Conservation (phyloP, 169 alveolate species). For the Plasmodium vinckei region DNA sequence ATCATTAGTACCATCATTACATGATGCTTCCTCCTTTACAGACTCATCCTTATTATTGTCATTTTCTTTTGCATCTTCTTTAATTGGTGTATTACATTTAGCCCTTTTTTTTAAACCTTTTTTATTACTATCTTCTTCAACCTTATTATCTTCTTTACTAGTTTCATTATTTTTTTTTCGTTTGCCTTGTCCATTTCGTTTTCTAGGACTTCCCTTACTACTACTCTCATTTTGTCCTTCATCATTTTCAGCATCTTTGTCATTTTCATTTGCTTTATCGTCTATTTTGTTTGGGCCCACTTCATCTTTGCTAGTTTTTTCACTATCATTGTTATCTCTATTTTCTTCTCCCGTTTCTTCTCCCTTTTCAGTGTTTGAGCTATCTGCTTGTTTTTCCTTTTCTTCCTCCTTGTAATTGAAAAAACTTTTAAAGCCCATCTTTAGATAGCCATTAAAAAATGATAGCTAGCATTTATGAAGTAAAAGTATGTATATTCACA, state of each 20-base stretch:
- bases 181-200: not conserved
- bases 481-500: not conserved
- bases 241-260: not conserved
- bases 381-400: conserved; percentile 13
- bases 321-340: not conserved
- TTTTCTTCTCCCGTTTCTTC: not conserved
- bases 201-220: not conserved
- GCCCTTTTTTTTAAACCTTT: not conserved
- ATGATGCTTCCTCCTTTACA: not conserved
- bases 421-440: conserved; percentile 57
- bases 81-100: not conserved
- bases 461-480: not conserved
- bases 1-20: not conserved
- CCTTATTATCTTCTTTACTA: not conserved
- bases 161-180: not conserved
- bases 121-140: not conserved
- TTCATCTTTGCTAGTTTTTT: not conserved
- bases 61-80: not conserved
- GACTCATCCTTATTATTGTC: not conserved
- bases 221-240: not conserved
- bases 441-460: not conserved
- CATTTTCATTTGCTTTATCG: not conserved
- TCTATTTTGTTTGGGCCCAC: not conserved
- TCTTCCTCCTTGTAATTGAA: conserved; percentile 16
- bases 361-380: not conserved